A percentile compares a stretch with the other conserved stretches of the same genome.
These are phyloP conservation scores for Angophora floribunda DNA, from an alignment of 345 rosid species.

Conservation along the genomic window DNA sequence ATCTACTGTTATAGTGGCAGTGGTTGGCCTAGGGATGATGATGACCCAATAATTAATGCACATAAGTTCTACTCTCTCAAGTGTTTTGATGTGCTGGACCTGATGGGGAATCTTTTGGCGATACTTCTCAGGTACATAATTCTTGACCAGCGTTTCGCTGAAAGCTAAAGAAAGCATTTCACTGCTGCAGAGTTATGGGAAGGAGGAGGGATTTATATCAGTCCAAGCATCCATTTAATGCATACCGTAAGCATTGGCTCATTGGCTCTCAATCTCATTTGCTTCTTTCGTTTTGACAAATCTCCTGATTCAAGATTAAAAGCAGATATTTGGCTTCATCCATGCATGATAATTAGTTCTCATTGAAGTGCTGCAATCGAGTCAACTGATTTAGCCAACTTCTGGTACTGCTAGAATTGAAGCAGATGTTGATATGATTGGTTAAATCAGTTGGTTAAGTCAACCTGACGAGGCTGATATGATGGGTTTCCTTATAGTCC, in stretches of 20 bases:
- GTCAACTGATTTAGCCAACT: not conserved
- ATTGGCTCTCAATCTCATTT: not conserved
- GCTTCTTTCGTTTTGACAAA: not conserved
- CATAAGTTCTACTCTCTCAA: not conserved
- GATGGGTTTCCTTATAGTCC: not conserved
- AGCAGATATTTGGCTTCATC: not conserved
- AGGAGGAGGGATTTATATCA: slow-evolving; percentile 39
- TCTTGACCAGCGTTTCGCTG: not conserved
- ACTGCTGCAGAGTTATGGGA: not conserved
- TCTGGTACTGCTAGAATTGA: not conserved
- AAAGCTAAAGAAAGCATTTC: not conserved
- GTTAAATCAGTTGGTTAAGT: not conserved
- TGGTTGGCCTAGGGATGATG: not conserved
- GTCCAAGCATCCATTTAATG: slow-evolving; percentile 43
- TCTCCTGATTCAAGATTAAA: not conserved
- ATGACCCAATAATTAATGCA: not conserved
- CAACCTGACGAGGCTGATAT: not conserved
- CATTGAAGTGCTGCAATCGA: not conserved
- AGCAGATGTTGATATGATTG: not conserved
- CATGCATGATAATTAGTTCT: not conserved
- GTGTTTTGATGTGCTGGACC: not conserved
- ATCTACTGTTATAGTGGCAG: not conserved
- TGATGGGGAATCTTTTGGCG: not conserved
- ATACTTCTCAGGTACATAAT: not conserved
- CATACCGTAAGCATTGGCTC: slow-evolving; percentile 34